Conservation (phyloP, 768 basidiomycete genomes). For the Crepidotus variabilis region DNA sequence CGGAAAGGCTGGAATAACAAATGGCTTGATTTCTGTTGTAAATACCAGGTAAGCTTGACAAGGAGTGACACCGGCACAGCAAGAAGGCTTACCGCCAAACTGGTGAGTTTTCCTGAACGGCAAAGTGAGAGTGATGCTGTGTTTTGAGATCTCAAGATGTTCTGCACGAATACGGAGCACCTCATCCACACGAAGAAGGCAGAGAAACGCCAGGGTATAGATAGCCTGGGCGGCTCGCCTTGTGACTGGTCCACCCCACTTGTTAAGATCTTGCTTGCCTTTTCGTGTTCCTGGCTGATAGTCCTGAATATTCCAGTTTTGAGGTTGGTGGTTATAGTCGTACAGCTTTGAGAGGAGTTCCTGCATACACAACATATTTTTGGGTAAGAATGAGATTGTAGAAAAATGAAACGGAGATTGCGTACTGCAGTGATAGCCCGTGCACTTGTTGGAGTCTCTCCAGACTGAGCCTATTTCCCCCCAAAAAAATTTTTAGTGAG, state of each 20-base stretch:
- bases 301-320: conserved; percentile 4
- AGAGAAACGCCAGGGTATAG: conserved; percentile 30
- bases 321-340: conserved; percentile 8
- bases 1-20: conserved; percentile 13
- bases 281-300: not conserved
- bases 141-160: conserved; percentile 12
- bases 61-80: not conserved
- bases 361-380: no score
- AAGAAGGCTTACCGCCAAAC: conserved; percentile 1
- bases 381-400: no score
- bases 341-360: conserved; percentile 8
- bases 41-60: no score
- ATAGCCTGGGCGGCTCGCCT: conserved; percentile 24
- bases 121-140: not conserved
- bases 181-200: conserved; percentile 30
- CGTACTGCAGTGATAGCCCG: conserved; percentile 12
- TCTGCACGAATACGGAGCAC: conserved; percentile 28
- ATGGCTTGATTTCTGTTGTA: conserved; percentile 15
- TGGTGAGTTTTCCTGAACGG: conserved; percentile 6
- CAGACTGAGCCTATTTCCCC: conserved; percentile 8
- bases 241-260: conserved; percentile 27
- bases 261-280: conserved; percentile 7
- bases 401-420: no score
- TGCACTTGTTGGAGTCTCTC: conserved; percentile 13
- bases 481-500: no score